phyloP scores from a whole-genome alignment of 768 basidiomycete genomes.

The Boletales sp. region DNA sequence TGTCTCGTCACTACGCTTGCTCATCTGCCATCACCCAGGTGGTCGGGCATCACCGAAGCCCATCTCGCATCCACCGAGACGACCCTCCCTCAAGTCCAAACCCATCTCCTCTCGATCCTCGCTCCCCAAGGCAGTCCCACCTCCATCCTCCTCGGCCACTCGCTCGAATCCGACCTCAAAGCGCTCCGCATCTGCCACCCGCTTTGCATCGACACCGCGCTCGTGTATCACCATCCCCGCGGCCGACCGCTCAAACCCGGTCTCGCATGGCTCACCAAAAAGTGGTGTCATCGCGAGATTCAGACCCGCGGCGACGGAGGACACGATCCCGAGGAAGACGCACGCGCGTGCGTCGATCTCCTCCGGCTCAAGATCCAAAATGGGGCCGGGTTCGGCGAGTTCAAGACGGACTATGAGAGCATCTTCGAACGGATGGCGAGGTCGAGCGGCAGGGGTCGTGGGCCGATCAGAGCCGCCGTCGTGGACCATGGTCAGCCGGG shows the following conservation, averaged over 20 bases:
- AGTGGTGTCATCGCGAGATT: constrained; percentile 89
- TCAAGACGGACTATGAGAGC: constrained; percentile 78
- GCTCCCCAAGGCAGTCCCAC: constrained; percentile 48
- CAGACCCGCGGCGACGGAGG: constrained; percentile 81
- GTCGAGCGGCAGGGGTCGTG: constrained; percentile 38
- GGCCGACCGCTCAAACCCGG: constrained; percentile 93
- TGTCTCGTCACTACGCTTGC: neutral
- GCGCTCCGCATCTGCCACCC: constrained; percentile 87
- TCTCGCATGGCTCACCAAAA: constrained; percentile 94
- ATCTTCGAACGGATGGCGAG: constrained; percentile 85
- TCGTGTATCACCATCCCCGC: constrained; percentile 89
- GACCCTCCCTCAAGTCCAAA: constrained; percentile 76
- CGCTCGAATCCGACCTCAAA: constrained; percentile 89
- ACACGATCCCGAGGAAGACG: constrained; percentile 95
- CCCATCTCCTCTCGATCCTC: constrained; percentile 59
- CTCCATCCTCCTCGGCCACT: constrained; percentile 89
- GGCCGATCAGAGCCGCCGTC: constrained; percentile 57
- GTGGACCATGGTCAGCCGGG: constrained; percentile 84
- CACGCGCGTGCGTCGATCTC: constrained; percentile 82
- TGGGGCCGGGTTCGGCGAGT: constrained; percentile 82
- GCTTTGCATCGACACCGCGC: constrained; percentile 85
- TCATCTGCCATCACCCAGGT: constrained; percentile 42
- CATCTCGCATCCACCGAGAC: constrained; percentile 68
- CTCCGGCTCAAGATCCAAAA: constrained; percentile 76
- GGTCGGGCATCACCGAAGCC: constrained; percentile 89